Percentiles rank a stretch among this genome's conserved stretches.
phyloP scores from a whole-genome alignment of 1,139 yeast genomes.

The Candida tropicalis region DNA sequence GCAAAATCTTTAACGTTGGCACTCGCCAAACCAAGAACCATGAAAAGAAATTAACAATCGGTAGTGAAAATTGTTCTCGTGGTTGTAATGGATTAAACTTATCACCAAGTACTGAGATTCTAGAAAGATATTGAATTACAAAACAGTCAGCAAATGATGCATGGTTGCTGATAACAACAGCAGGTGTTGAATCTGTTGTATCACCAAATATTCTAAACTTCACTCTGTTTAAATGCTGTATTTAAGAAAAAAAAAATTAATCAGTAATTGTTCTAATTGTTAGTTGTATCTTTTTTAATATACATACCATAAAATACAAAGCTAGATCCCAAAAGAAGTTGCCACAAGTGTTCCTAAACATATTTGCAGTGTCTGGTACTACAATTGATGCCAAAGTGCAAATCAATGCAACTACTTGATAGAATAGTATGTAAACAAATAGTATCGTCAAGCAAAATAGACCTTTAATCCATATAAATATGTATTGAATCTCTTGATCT shows the following conservation, averaged over 20 bases:
- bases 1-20: conserved; percentile 47
- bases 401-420: conserved; percentile 29
- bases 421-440: conserved; percentile 18
- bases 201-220: conserved; percentile 46
- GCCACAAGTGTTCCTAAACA: conserved; percentile 25
- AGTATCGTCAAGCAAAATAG: conserved; percentile 20
- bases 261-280: neutral
- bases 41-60: conserved; percentile 55
- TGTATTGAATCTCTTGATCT: conserved; percentile 16
- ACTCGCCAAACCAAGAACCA: conserved; percentile 64
- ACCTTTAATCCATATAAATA: conserved; percentile 22
- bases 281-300: neutral
- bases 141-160: conserved; percentile 57
- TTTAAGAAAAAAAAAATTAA: neutral
- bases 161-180: conserved; percentile 56
- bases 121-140: conserved; percentile 48
- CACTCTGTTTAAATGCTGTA: conserved; percentile 39
- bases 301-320: conserved; percentile 35
- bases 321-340: conserved; percentile 40
- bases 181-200: conserved; percentile 43
- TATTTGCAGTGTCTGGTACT: conserved; percentile 32
- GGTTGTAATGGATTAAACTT: conserved; percentile 9
- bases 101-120: conserved; percentile 18
- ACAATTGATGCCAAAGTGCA: conserved; percentile 20
- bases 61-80: conserved; percentile 25